Evolutionary conservation across 345 rosid species (phyloP).

Genomic region (Lagerstroemia speciosa): DNA sequence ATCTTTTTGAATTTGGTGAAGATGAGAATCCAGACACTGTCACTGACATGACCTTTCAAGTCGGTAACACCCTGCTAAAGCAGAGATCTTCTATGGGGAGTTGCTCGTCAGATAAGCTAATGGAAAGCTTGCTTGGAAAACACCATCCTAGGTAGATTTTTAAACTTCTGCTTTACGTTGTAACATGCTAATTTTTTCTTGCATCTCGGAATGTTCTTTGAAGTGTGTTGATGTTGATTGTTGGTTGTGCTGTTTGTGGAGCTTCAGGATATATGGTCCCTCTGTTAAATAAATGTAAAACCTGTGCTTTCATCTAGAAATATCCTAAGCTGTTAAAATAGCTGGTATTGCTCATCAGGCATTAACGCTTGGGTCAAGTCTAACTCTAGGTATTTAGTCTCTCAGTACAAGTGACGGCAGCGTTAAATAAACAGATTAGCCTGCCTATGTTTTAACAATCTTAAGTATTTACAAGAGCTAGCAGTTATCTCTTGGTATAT

Average conservation of each 20-base stretch:
- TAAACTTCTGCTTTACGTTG: background rate
- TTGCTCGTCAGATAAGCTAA: constrained; percentile 78
- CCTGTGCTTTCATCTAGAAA: background rate
- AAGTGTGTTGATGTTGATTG: background rate
- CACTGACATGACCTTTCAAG: constrained; percentile 14
- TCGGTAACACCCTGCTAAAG: constrained; percentile 33
- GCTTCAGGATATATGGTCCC: background rate
- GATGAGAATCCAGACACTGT: constrained; percentile 64
- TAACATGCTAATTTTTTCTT: background rate
- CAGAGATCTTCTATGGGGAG: constrained; percentile 44
- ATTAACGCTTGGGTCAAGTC: background rate
- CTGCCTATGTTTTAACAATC: background rate
- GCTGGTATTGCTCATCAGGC: background rate
- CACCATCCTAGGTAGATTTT: constrained; percentile 61
- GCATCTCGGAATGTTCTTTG: background rate
- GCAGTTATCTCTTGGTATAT: background rate
- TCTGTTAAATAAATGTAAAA: background rate
- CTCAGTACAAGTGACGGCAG: background rate
- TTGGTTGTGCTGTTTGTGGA: background rate
- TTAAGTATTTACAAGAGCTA: background rate
- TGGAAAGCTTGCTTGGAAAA: constrained; percentile 70
- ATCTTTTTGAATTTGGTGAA: constrained; percentile 93
- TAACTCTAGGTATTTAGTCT: background rate
- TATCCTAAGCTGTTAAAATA: background rate
- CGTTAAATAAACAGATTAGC: background rate